Evolutionary conservation across 2,329 filamentous ascomycete genomes (phyloP).

Genomic region (Fusarium drepaniforme): DNA sequence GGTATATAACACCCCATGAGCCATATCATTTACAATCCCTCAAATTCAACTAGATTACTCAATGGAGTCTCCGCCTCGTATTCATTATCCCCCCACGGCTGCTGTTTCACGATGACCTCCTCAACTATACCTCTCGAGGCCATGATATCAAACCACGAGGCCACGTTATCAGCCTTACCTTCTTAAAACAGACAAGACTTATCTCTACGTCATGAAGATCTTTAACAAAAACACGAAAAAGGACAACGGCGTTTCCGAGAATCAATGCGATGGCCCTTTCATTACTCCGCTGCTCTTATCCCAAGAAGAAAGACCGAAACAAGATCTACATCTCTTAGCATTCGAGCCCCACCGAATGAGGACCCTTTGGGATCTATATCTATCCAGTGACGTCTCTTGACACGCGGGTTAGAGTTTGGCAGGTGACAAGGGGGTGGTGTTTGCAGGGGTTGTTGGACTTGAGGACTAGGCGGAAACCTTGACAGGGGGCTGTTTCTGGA

Average conservation of each 20-base stretch:
- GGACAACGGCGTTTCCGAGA: background rate
- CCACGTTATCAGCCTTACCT: background rate
- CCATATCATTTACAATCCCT: background rate
- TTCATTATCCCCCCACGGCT: background rate
- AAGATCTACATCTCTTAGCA: background rate
- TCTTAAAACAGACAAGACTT: background rate
- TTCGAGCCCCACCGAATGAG: background rate
- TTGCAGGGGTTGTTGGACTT: background rate
- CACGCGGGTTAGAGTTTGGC: background rate
- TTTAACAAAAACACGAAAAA: background rate
- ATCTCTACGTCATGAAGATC: background rate
- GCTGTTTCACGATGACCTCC: background rate
- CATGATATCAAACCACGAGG: background rate
- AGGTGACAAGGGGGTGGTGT: background rate
- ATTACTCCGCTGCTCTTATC: background rate
- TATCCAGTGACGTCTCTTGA: background rate
- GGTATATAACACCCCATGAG: background rate
- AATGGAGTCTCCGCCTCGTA: background rate
- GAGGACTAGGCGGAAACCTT: background rate
- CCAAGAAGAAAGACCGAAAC: background rate
- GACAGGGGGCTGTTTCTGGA: background rate
- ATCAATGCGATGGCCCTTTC: background rate
- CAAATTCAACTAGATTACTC: background rate
- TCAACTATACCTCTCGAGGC: background rate
- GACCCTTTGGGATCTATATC: background rate